phyloP scores from a whole-genome alignment of 2,329 filamentous ascomycete species.

The Pseudocercospora cruenta region DNA sequence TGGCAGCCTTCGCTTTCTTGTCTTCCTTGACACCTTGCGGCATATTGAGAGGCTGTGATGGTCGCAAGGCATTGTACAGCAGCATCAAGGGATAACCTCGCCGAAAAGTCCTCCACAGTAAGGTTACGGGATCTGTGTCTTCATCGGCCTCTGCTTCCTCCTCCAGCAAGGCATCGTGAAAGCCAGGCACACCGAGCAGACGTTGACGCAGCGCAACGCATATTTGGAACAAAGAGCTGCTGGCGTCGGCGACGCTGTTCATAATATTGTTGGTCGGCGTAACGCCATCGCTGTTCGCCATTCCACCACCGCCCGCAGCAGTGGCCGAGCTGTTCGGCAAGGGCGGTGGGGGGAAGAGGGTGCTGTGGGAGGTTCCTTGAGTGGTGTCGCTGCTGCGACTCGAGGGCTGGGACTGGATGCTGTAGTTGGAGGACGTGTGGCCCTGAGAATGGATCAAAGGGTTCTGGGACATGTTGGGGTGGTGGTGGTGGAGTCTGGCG shows the following conservation, averaged over 20 bases:
- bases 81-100: constrained; percentile 81
- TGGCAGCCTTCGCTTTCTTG: constrained; percentile 82
- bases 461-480: constrained; percentile 29
- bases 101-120: constrained; percentile 85
- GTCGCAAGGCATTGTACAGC: constrained; percentile 85
- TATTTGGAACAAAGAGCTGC: constrained; percentile 90
- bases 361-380: constrained; percentile 49
- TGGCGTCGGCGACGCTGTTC: constrained; percentile 92
- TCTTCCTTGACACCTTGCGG: constrained; percentile 61
- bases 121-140: constrained; percentile 80
- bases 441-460: constrained; percentile 48
- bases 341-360: constrained; percentile 46
- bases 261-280: constrained; percentile 90
- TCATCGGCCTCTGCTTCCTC: constrained; percentile 70
- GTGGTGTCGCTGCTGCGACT: constrained; percentile 53
- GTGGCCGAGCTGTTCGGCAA: constrained; percentile 34
- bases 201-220: constrained; percentile 83
- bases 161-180: constrained; percentile 73
- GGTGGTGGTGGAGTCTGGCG: constrained; percentile 11
- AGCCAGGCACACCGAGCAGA: constrained; percentile 79
- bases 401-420: constrained; percentile 51
- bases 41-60: constrained; percentile 62
- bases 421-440: constrained; percentile 52
- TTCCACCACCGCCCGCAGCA: constrained; percentile 36
- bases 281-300: constrained; percentile 57